phyloP scores from a whole-genome alignment of 192 early-diverging fungal genomes.

The Coemansia sp. region DNA sequence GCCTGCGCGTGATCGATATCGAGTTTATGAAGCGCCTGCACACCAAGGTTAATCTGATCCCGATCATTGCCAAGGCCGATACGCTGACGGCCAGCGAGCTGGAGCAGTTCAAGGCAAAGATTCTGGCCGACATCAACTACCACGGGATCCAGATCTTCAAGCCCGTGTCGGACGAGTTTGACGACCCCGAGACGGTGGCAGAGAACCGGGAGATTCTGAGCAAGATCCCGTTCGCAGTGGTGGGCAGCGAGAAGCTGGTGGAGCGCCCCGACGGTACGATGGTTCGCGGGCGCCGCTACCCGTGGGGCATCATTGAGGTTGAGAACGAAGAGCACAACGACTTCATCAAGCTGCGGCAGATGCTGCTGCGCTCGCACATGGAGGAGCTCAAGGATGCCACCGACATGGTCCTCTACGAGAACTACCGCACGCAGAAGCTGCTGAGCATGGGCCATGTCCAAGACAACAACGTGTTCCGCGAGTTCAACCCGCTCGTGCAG shows the following conservation, averaged over 20 bases:
- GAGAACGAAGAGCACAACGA: slow-evolving; percentile 97
- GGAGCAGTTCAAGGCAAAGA: slow-evolving; percentile 78
- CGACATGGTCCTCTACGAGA: slow-evolving; percentile 86
- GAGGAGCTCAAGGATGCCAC: slow-evolving; percentile 97
- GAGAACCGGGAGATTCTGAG: slow-evolving; percentile 84
- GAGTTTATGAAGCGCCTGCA: slow-evolving; percentile 92
- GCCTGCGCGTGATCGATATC: slow-evolving; percentile 88
- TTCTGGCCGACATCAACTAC: slow-evolving; percentile 76
- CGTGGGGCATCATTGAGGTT: slow-evolving; percentile 95
- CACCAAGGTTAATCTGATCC: slow-evolving; percentile 84
- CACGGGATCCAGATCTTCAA: slow-evolving; percentile 87
- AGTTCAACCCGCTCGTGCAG: slow-evolving; percentile 74
- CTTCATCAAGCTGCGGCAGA: slow-evolving; percentile 92
- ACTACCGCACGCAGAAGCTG: slow-evolving; percentile 93
- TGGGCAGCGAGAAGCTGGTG: slow-evolving; percentile 86
- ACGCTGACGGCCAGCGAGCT: slow-evolving; percentile 83
- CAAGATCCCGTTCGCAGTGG: slow-evolving; percentile 95
- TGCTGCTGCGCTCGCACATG: slow-evolving; percentile 90
- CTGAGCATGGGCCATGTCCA: slow-evolving; percentile 80
- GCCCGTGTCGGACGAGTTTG: slow-evolving; percentile 76
- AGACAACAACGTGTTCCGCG: slow-evolving; percentile 75
- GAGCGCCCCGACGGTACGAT: slow-evolving; percentile 76
- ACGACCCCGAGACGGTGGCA: slow-evolving; percentile 76
- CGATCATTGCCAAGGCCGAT: slow-evolving; percentile 88
- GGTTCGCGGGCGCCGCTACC: slow-evolving; percentile 87